A percentile compares a stretch with the other conserved stretches of the same genome.
Evolutionary conservation across 2,329 filamentous ascomycete species (phyloP).

Genomic region (Arthroderma sp.): DNA sequence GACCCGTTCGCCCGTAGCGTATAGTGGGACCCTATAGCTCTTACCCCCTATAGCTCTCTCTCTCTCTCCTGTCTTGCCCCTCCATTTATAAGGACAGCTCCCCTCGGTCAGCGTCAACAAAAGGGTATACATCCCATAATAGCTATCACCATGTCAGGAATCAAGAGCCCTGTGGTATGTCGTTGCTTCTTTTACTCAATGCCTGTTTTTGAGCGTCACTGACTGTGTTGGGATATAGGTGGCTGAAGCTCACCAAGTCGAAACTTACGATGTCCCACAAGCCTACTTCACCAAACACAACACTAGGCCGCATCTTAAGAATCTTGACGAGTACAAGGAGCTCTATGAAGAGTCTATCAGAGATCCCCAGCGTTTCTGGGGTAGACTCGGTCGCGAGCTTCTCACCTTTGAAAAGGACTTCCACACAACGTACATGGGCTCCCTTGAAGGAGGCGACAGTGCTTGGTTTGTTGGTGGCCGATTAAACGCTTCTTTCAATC

Average conservation of each 20-base stretch:
- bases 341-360: constrained; percentile 75
- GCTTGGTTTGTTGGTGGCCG: constrained; percentile 92
- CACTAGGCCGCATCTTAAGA: constrained; percentile 44
- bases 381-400: constrained; percentile 67
- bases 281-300: constrained; percentile 48
- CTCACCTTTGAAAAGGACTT: constrained; percentile 87
- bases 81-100: too few relatives aligned
- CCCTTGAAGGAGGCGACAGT: constrained; percentile 64
- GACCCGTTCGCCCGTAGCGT: too few relatives aligned
- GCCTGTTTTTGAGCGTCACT: too few relatives aligned
- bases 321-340: constrained; percentile 49
- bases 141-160: too few relatives aligned
- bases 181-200: too few relatives aligned
- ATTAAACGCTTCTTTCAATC: constrained; percentile 95
- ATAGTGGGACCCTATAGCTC: too few relatives aligned
- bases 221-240: constrained; percentile 17
- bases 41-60: too few relatives aligned
- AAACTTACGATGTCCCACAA: constrained; percentile 43
- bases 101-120: too few relatives aligned
- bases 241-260: constrained; percentile 35
- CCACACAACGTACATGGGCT: constrained; percentile 70
- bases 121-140: too few relatives aligned
- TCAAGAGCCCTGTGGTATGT: too few relatives aligned
- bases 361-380: constrained; percentile 85
- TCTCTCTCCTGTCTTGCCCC: too few relatives aligned